Evolutionary conservation across 2,329 filamentous ascomycete species (phyloP), one percentile per base, ranked within the genome.

Genomic region (Colletotrichum sansevieriae): DNA sequence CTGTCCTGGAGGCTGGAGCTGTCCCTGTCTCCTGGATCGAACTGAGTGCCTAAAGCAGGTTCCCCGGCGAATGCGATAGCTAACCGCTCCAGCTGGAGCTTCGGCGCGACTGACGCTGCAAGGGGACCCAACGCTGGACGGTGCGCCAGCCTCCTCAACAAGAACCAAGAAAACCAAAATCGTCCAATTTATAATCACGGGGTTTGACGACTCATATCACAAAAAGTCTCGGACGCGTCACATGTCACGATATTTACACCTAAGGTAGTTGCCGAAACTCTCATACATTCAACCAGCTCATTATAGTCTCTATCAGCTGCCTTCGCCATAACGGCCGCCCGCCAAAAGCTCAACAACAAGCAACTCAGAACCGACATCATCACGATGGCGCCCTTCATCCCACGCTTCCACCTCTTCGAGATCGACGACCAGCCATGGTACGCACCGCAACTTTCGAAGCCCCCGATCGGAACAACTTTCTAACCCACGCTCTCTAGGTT

Each of bases 371-470:
- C 20, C 51, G 15, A 58, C 65, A 25, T 47, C 68, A 60, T 68
- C 68, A 73, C 67, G 55, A 86, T 85, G 82, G 79, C 83, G 47
- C 83, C 86, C 56, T 79, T 85, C 44, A 76, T 88, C 63, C 88
- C 86, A 8, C 85, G 88, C 9, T 80, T 90, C 77, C 88, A 91
- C 75, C 84, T 91, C 72, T 89, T 89, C 71, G 90, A 92, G 81
- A 89, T 92, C 70, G 85, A 89, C 72, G 90, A 92, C 74, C 88
- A 90, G 77, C 73, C 85, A 63, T 92, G 90, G 90, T 91, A 81
- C 65, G 79, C 54, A 41, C 52, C 41, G 8, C 52, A 20, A 20
- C 11, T 3, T 5, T 18, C 52, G 1, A 18, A 20, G 35, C 15
- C n/a, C 33, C 18, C n/a, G 13, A 35, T 22, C n/a, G 35, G 8